Evolutionary conservation across 768 basidiomycete species (phyloP).

Genomic region (Russula vinacea): DNA sequence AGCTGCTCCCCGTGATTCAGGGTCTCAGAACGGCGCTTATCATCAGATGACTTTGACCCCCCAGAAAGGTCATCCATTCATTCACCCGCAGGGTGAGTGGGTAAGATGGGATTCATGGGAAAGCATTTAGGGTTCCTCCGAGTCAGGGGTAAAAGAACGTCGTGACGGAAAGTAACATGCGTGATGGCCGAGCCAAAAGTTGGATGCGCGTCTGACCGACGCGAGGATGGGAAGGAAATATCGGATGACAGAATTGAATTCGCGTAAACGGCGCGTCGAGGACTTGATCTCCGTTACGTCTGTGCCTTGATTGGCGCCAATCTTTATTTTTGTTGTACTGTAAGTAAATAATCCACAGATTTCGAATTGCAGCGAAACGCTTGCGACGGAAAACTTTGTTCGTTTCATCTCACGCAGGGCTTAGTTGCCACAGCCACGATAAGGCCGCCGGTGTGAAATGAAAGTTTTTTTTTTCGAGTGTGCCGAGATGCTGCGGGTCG

Average conservation of each 20-base stretch:
- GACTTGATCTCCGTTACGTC: background rate
- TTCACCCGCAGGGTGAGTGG: background rate
- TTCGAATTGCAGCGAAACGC: conserved; percentile 3
- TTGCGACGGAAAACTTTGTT: background rate
- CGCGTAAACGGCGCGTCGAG: background rate
- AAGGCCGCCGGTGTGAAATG: background rate
- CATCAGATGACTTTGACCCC: background rate
- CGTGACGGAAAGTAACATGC: background rate
- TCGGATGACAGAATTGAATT: background rate
- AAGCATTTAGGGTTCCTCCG: background rate
- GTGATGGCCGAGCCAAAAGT: background rate
- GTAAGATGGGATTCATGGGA: background rate
- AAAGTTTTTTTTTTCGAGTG: background rate
- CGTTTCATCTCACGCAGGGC: background rate
- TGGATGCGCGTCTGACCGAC: background rate
- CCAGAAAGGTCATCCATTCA: background rate
- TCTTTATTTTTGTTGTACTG: background rate
- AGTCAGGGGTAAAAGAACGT: background rate
- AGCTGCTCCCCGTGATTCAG: background rate
- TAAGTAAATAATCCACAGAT: background rate
- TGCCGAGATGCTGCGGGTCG: background rate
- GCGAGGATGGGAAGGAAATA: background rate
- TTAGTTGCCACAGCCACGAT: background rate
- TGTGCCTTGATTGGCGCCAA: conserved; percentile 1
- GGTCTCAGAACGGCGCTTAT: background rate